Percentiles rank a stretch among this genome's conserved stretches.
These are phyloP conservation scores for Venturia pyrina DNA, from an alignment of 2,329 filamentous ascomycete species.

Conservation along the genomic window DNA sequence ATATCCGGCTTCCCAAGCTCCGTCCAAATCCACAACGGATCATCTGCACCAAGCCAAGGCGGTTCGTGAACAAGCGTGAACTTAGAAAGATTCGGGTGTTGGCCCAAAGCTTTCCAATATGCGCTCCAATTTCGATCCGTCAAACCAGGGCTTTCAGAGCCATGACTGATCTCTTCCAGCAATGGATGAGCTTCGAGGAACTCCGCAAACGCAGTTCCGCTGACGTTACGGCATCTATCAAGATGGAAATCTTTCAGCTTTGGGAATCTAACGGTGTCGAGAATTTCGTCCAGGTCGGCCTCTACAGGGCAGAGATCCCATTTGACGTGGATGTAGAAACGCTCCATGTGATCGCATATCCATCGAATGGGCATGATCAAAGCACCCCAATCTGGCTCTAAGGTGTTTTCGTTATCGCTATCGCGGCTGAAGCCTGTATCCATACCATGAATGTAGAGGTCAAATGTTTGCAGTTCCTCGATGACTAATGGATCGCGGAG, in stretches of 20 bases:
- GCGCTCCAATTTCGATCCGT: not conserved
- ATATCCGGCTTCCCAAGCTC: not conserved
- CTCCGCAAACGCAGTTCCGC: too few species aligned
- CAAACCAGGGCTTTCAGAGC: not conserved
- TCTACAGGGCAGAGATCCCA: not conserved
- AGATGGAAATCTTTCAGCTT: not conserved
- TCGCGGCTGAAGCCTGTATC: not conserved
- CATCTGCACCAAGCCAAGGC: not conserved
- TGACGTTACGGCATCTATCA: not conserved
- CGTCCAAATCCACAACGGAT: not conserved
- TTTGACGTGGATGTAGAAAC: not conserved
- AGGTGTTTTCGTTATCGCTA: not conserved
- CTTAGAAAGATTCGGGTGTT: not conserved
- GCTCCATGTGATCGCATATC: not conserved
- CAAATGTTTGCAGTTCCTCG: not conserved
- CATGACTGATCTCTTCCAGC: not conserved
- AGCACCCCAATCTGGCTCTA: not conserved
- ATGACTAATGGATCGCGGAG: not conserved
- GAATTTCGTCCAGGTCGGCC: not conserved
- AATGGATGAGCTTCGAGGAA: not conserved
- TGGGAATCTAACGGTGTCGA: not conserved
- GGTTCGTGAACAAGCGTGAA: not conserved
- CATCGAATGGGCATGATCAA: not conserved
- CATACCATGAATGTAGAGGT: not conserved
- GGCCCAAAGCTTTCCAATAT: not conserved